phyloP scores from a whole-genome alignment of 352 stramenopile genomes.

The Aphanomyces euteiches region DNA sequence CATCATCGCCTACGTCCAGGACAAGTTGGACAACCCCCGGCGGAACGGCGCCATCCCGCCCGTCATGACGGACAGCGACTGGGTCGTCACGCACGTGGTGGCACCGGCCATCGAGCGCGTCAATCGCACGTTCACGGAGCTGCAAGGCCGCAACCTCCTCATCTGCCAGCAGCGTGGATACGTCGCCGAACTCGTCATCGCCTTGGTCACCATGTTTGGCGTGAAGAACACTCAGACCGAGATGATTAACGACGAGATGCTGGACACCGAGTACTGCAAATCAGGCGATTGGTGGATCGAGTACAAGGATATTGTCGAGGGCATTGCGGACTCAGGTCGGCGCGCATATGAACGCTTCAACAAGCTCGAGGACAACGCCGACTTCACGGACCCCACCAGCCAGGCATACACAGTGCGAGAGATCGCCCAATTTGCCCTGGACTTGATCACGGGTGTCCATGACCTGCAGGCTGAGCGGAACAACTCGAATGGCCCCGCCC shows the following conservation, averaged over 20 bases:
- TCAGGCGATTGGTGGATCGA: not conserved
- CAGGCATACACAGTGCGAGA: not conserved
- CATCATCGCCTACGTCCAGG: not conserved
- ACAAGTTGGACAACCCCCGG: not conserved
- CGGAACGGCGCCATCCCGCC: not conserved
- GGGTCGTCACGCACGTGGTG: not conserved
- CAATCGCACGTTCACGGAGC: not conserved
- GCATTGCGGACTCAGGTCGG: not conserved
- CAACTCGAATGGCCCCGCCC: not conserved
- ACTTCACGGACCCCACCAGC: too few relatives aligned
- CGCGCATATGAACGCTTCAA: not conserved
- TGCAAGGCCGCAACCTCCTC: not conserved
- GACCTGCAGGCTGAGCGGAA: not conserved
- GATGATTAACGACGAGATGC: not conserved
- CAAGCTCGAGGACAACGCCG: not conserved
- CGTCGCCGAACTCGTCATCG: not conserved
- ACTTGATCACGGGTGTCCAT: not conserved
- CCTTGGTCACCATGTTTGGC: not conserved
- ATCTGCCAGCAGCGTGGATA: not conserved
- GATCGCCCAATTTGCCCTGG: not conserved
- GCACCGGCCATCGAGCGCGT: not conserved
- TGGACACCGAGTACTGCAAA: not conserved
- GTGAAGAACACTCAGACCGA: not conserved
- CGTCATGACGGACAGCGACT: not conserved
- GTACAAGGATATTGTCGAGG: not conserved